Evolutionary conservation across 2,329 filamentous ascomycete species (phyloP), one percentile per base, ranked within the genome.

Genomic region (Dothidotthia symphoricarpi): DNA sequence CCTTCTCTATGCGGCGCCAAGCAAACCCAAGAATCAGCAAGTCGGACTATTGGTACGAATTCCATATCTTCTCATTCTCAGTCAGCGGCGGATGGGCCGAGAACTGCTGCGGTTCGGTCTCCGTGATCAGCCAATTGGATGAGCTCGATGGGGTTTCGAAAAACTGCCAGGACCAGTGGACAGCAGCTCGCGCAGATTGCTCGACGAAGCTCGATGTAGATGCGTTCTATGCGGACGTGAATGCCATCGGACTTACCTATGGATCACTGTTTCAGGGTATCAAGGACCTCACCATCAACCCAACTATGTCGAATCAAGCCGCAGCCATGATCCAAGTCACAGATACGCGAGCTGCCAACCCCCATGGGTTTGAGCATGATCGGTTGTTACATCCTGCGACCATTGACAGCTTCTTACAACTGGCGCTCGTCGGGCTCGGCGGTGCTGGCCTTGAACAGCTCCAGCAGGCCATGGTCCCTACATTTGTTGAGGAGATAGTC

Each of bases 371-470:
- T 17, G 50, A 53, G 26, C 43, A 49, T 22, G 36, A 43, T 5
- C 34, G 45, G 15, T 6, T 54, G 9, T 31, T 56, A 9, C 53
- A 56, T 26, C 53, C 53, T 6, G 38, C 48, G n/a, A 43, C 42
- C n/a, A 32, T 54, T 8, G 51, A 54, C 28, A 36, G 32, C 13
- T 40, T 50, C 19, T 16, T 55, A 5, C 51, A 53, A 15, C 28
- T 47, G 11, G 38, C 33, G 1, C 27, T 49, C 14, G 40, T 39
- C 8, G 43, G 43, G 1, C 27, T 43, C 4, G 38, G 42, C 12
- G 39, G 43, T 12, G n/a, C 10, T 13, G 38, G 36, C 9, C 19
- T 44, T 11, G 13, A 16, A n/a, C 29, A 31, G 6, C 27, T 40
- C 11, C 40, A 34, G 9, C 30, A 31, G 11, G 41, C 50, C 4